Conservation (phyloP, 2,329 filamentous ascomycete genomes). For the Paecilomyces formosus region DNA sequence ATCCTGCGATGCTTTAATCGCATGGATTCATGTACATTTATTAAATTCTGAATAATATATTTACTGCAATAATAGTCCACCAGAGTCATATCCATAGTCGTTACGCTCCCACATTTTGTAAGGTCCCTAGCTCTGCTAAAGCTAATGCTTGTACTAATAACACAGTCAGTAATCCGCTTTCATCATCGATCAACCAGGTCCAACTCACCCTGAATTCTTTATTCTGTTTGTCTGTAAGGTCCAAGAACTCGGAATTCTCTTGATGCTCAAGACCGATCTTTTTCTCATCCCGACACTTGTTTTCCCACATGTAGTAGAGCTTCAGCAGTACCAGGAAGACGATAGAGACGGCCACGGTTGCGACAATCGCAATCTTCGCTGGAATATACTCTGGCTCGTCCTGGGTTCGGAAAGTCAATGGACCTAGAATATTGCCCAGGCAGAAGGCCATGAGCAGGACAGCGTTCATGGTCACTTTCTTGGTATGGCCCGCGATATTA, state of each 20-base stretch:
- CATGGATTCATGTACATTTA: no score
- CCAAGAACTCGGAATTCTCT: conserved; percentile 21
- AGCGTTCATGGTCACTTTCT: conserved; percentile 43
- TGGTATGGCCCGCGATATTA: conserved; percentile 43
- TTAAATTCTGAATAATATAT: neutral
- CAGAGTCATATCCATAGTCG: neutral
- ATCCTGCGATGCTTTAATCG: no score
- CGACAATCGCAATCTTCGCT: conserved; percentile 33
- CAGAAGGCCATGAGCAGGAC: conserved; percentile 38
- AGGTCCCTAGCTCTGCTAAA: neutral
- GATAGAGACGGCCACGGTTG: conserved; percentile 21
- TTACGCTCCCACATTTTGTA: neutral
- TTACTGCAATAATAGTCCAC: neutral
- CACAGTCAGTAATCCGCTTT: neutral
- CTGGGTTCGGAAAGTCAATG: conserved; percentile 36
- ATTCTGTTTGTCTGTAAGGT: conserved; percentile 26
- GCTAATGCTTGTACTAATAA: neutral
- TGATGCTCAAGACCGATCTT: conserved; percentile 11
- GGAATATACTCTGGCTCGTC: conserved; percentile 36
- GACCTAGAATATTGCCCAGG: conserved; percentile 38
- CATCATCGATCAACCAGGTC: neutral
- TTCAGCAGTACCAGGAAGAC: conserved; percentile 15
- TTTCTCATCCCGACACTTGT: conserved; percentile 17
- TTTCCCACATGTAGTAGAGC: conserved; percentile 22
- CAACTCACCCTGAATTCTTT: conserved; percentile 15